Conservation (phyloP, 371 early-diverging fungal species). For the Parasitella parasitica region DNA sequence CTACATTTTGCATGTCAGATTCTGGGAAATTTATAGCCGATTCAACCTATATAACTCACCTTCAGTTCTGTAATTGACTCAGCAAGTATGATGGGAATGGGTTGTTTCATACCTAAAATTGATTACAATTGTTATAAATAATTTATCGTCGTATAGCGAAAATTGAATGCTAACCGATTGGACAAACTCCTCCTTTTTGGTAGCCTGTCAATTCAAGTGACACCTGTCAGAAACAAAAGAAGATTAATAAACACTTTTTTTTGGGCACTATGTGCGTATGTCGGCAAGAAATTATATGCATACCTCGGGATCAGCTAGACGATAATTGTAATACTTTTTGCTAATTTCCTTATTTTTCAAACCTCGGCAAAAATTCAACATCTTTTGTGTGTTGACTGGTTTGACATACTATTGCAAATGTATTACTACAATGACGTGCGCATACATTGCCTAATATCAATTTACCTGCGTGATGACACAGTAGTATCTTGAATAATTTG, state of each 20-base stretch:
- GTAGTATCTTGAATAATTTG: conserved; percentile 40
- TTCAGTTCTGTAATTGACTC: conserved; percentile 57
- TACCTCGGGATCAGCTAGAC: conserved; percentile 51
- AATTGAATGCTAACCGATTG: conserved; percentile 50
- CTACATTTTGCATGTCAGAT: conserved; percentile 13
- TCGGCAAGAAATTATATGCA: neutral
- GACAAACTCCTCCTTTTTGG: conserved; percentile 69
- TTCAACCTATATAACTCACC: conserved; percentile 24
- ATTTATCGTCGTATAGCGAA: too few species aligned
- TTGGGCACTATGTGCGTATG: neutral
- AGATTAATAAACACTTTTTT: too few species aligned
- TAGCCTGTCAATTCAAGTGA: conserved; percentile 68
- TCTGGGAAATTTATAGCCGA: too few species aligned
- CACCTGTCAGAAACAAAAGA: conserved; percentile 14
- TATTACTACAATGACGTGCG: neutral
- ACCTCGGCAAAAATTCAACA: conserved; percentile 64
- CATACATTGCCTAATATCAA: too few species aligned
- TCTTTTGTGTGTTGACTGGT: conserved; percentile 65
- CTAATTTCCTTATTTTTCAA: conserved; percentile 52
- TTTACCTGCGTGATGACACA: conserved; percentile 63
- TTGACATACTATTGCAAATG: conserved; percentile 55
- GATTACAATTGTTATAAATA: too few species aligned
- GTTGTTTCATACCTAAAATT: conserved; percentile 40
- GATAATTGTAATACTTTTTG: conserved; percentile 61
- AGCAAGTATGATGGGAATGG: conserved; percentile 67